Percentiles rank a stretch among this genome's conserved stretches.
Evolutionary conservation across 257 asterid species (phyloP).

Genomic region (Solanum chiquidenum): DNA sequence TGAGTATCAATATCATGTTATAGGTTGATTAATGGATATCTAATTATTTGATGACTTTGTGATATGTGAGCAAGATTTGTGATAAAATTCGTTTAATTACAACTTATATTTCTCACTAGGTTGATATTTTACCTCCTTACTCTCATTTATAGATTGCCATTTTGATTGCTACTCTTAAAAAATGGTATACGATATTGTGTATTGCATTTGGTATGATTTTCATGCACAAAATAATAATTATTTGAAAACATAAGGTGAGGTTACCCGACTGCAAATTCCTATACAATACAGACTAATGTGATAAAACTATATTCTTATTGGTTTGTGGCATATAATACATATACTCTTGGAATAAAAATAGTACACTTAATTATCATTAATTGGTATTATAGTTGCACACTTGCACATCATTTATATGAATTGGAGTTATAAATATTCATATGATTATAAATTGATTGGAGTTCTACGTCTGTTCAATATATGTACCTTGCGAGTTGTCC

Average conservation of each 20-base stretch:
- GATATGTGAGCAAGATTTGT: not conserved
- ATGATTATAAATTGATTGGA: too few species aligned
- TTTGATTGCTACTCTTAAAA: too few species aligned
- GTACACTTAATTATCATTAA: not conserved
- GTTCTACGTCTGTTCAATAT: too few species aligned
- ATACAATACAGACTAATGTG: not conserved
- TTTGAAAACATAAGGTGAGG: not conserved
- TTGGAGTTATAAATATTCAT: too few species aligned
- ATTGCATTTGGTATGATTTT: not conserved
- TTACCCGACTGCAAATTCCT: not conserved
- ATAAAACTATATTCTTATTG: too few species aligned
- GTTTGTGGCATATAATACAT: not conserved
- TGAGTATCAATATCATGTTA: too few species aligned
- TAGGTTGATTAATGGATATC: not conserved
- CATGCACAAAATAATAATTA: not conserved
- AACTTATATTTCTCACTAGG: not conserved
- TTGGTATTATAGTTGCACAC: not conserved
- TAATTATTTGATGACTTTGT: not conserved
- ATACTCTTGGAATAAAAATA: not conserved
- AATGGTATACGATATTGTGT: not conserved
- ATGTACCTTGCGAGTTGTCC: too few species aligned
- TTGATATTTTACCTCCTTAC: not conserved
- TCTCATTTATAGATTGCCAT: not conserved
- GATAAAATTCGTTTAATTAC: not conserved
- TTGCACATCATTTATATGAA: too few species aligned